Evolutionary conservation across 495 filamentous ascomycete genomes (phyloP).

Genomic region (Amniculicola lignicola): DNA sequence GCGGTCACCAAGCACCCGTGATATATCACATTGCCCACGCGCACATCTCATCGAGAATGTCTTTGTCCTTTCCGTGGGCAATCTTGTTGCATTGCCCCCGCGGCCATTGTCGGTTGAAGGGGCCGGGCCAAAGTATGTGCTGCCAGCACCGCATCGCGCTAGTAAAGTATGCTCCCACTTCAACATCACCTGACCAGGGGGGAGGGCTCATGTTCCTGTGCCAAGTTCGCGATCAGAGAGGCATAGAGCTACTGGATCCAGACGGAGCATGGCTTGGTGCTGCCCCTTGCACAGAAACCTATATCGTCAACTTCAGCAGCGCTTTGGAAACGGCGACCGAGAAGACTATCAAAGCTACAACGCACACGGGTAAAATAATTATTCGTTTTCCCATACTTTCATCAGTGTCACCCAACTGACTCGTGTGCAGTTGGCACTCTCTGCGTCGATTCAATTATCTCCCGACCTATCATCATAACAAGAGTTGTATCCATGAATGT

Average conservation of each 20-base stretch:
- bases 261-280: conserved; percentile 51
- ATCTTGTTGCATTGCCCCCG: conserved; percentile 49
- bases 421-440: no score
- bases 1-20: not conserved
- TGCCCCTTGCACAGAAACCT: conserved; percentile 49
- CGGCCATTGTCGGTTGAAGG: conserved; percentile 7
- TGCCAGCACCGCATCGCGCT: conserved; percentile 56
- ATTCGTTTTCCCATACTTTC: not conserved
- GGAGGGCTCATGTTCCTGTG: conserved; percentile 55
- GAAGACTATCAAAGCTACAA: conserved; percentile 52
- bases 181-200: not conserved
- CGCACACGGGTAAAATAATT: conserved; percentile 46
- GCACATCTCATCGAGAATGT: conserved; percentile 53
- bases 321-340: conserved; percentile 57
- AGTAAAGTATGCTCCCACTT: conserved; percentile 48
- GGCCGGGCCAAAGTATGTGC: not conserved
- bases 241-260: conserved; percentile 51
- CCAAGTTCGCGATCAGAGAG: conserved; percentile 49
- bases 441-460: no score
- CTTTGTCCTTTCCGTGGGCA: conserved; percentile 44
- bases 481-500: no score
- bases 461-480: no score
- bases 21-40: conserved; percentile 49
- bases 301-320: conserved; percentile 58
- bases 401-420: not conserved